Conservation (phyloP, 805 yeast genomes). For the Metschnikowia vanudenii region DNA sequence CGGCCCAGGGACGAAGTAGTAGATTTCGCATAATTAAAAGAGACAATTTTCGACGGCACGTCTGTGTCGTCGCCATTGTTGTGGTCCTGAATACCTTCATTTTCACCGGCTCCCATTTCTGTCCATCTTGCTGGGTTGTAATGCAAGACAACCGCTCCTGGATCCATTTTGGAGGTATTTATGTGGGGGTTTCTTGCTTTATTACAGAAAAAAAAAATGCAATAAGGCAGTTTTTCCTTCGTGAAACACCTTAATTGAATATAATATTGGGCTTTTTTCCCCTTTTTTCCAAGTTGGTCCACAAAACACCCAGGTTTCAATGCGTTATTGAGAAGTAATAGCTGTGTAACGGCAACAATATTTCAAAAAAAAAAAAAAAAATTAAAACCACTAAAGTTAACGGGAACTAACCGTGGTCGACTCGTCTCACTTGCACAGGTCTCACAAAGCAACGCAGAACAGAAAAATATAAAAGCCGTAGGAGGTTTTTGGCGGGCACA, state of each 20-base stretch:
- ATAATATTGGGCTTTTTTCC: too few species aligned
- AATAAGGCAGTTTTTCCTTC: too few species aligned
- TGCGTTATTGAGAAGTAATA: too few species aligned
- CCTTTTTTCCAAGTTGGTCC: too few species aligned
- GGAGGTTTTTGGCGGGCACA: background rate
- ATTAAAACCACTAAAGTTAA: background rate
- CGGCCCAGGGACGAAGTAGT: background rate
- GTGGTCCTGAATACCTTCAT: background rate
- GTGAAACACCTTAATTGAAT: too few species aligned
- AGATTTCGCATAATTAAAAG: conserved; percentile 7
- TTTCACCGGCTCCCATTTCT: conserved; percentile 7
- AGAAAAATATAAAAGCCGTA: background rate
- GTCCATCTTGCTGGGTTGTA: conserved; percentile 19
- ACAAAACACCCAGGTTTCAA: too few species aligned
- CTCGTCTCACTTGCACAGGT: background rate
- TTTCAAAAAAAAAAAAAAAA: too few species aligned
- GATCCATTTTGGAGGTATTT: conserved; percentile 11
- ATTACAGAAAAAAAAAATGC: too few species aligned
- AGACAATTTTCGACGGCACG: conserved; percentile 11
- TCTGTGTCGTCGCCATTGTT: too few species aligned
- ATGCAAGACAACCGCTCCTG: conserved; percentile 14
- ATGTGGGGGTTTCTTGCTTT: background rate
- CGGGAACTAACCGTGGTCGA: background rate
- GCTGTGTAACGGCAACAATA: too few species aligned
- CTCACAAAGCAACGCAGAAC: background rate